These are phyloP conservation scores for Leersia perrieri DNA, from an alignment of 176 grass and related monocot species.

Conservation along the genomic window DNA sequence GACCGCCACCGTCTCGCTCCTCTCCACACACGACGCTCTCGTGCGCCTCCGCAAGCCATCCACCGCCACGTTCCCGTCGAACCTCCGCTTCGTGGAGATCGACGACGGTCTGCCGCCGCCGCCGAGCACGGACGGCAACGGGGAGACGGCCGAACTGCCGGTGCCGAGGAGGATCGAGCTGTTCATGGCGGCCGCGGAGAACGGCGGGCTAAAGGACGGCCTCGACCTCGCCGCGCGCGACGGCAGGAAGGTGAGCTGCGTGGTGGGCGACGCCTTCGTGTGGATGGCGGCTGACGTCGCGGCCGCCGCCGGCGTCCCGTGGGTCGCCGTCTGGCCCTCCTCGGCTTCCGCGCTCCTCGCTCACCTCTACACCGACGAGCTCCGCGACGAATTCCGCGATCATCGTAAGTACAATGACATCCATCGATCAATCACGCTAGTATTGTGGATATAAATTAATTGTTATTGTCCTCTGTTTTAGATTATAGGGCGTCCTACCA, in stretches of 20 bases:
- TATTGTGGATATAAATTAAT: too few relatives aligned
- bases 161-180: slow-evolving; percentile 24
- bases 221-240: slow-evolving; percentile 15
- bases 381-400: slow-evolving; percentile 36
- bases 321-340: slow-evolving; percentile 49
- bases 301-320: background rate
- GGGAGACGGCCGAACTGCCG: too few relatives aligned
- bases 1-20: slow-evolving; percentile 42
- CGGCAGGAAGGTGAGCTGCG: slow-evolving; percentile 45
- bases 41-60: slow-evolving; percentile 1
- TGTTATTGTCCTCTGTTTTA: too few relatives aligned
- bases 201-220: slow-evolving; percentile 24
- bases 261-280: slow-evolving; percentile 56
- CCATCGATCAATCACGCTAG: too few relatives aligned
- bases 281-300: slow-evolving; percentile 58
- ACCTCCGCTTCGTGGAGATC: slow-evolving; percentile 45
- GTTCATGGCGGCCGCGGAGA: slow-evolving; percentile 48
- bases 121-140: fast-evolving
- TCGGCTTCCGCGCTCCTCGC: slow-evolving; percentile 36
- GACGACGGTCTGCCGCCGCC: too few relatives aligned
- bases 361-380: slow-evolving; percentile 50
- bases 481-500: too few relatives aligned
- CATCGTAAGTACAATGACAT: too few relatives aligned
- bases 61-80: slow-evolving; percentile 2
- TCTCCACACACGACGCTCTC: slow-evolving; percentile 18